Percentiles rank a stretch among this genome's conserved stretches.
Evolutionary conservation across 2,329 filamentous ascomycete genomes (phyloP).

Genomic region (Penicillium rolfsii): DNA sequence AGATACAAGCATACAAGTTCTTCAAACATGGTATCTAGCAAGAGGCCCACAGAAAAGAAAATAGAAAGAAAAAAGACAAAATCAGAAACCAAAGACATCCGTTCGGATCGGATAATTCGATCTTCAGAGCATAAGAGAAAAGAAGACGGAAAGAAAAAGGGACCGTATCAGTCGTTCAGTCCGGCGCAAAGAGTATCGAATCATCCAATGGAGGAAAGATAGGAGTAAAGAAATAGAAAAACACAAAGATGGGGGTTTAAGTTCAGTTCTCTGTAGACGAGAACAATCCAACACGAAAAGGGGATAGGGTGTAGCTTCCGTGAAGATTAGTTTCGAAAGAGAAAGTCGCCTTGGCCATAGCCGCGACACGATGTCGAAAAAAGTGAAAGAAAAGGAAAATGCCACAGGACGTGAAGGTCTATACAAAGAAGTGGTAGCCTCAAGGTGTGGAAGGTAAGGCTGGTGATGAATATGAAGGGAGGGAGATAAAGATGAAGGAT

Average conservation of each 20-base stretch:
- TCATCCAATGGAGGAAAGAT: slow-evolving; percentile 3
- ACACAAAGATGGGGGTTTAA: slow-evolving; percentile 11
- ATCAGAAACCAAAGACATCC: slow-evolving; percentile 10
- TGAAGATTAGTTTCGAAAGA: neutral
- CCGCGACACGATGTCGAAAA: slow-evolving; percentile 9
- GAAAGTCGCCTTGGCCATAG: slow-evolving; percentile 24
- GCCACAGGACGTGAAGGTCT: slow-evolving; percentile 17
- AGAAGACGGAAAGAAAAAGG: neutral
- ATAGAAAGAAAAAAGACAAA: neutral
- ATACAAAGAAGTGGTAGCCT: slow-evolving; percentile 11
- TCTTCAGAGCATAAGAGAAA: slow-evolving; percentile 15
- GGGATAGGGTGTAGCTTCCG: neutral
- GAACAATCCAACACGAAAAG: neutral
- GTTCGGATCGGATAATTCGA: neutral
- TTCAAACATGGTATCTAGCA: slow-evolving; percentile 32
- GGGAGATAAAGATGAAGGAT: slow-evolving; percentile 6
- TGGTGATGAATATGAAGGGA: slow-evolving; percentile 1
- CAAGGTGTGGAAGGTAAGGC: slow-evolving; percentile 5
- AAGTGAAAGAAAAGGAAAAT: slow-evolving; percentile 6
- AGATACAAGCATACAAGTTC: slow-evolving; percentile 23
- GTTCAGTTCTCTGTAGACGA: slow-evolving; percentile 11
- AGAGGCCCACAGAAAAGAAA: slow-evolving; percentile 21
- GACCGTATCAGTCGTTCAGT: slow-evolving; percentile 25
- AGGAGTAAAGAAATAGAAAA: neutral
- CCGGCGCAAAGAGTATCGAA: slow-evolving; percentile 3